phyloP scores from a whole-genome alignment of 148 eudicot genomes.

The Spergularia bocconei region DNA sequence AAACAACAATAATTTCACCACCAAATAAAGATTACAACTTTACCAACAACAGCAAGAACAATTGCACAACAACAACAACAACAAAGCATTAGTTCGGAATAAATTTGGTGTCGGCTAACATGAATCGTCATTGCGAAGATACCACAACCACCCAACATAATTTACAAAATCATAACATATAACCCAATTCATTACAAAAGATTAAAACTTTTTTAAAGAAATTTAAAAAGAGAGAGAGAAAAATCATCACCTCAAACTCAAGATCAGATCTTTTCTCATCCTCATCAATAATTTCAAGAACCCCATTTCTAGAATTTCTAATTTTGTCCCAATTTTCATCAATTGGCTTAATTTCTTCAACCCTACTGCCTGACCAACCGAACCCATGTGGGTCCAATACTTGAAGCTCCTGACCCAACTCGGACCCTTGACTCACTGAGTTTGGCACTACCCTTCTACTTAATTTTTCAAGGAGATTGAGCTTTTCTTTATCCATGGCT shows the following conservation, averaged over 20 bases:
- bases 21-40: too few relatives aligned
- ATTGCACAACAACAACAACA: too few relatives aligned
- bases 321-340: conserved; percentile 28
- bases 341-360: conserved; percentile 19
- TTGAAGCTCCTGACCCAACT: conserved; percentile 50
- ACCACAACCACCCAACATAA: too few relatives aligned
- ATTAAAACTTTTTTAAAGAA: too few relatives aligned
- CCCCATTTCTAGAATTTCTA: conserved; percentile 1
- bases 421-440: conserved; percentile 22
- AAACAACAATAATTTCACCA: too few relatives aligned
- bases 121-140: too few relatives aligned
- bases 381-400: conserved; percentile 38
- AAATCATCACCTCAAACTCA: conserved; percentile 51
- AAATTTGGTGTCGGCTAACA: too few relatives aligned
- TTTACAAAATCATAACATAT: too few relatives aligned
- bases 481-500: conserved; percentile 38
- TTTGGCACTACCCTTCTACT: conserved; percentile 19
- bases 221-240: background rate
- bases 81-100: too few relatives aligned
- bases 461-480: conserved; percentile 37
- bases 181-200: too few relatives aligned
- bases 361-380: conserved; percentile 3
- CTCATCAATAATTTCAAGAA: conserved; percentile 22
- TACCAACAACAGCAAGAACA: too few relatives aligned
- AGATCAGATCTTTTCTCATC: conserved; percentile 63